Conservation (phyloP, 148 eudicot species). For the Salicornia ramosissima region DNA sequence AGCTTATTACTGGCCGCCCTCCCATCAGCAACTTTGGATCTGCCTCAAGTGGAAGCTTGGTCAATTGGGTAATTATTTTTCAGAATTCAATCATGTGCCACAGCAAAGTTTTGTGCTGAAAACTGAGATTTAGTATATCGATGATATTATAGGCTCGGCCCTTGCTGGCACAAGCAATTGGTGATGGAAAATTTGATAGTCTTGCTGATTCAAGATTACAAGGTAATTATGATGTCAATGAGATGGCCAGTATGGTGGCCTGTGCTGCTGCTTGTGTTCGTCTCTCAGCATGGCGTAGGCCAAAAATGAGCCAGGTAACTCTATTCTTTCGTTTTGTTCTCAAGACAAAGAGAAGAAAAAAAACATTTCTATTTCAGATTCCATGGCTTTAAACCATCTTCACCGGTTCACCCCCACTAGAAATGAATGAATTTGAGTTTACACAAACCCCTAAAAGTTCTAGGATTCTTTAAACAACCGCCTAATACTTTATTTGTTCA, state of each 20-base stretch:
- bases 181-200: conserved; percentile 28
- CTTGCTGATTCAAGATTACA: conserved; percentile 43
- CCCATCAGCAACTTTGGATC: conserved; percentile 33
- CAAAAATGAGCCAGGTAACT: conserved; percentile 54
- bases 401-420: no score
- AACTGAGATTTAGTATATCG: neutral
- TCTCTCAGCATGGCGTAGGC: conserved; percentile 47
- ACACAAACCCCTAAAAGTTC: neutral
- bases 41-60: conserved; percentile 35
- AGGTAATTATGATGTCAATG: conserved; percentile 29
- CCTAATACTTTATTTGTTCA: no score
- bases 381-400: no score
- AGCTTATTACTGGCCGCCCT: conserved; percentile 46
- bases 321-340: neutral
- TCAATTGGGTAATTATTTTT: conserved; percentile 34
- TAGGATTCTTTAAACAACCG: no score
- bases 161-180: conserved; percentile 39
- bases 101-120: neutral
- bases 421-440: neutral
- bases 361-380: neutral
- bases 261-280: conserved; percentile 65
- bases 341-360: neutral
- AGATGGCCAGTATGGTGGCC: conserved; percentile 48
- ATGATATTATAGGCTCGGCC: conserved; percentile 46
- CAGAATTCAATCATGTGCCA: neutral